Evolutionary conservation across 1,284 basidiomycete genomes (phyloP), one percentile per base, ranked within the genome.

Genomic region (Fomitopsis pinicola): DNA sequence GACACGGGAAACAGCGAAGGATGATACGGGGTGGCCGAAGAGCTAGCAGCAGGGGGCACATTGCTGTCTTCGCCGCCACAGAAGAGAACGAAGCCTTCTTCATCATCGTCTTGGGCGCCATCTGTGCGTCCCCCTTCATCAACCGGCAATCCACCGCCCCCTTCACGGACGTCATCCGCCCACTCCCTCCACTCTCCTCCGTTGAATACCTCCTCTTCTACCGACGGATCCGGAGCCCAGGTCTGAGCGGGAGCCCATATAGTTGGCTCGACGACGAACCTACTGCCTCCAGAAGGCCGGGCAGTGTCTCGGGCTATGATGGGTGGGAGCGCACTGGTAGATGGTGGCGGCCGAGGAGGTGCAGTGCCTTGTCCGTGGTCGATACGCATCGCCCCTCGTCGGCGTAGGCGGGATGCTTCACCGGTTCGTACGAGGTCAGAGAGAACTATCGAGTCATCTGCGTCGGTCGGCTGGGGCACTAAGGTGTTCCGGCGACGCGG

Each of bases 381-480:
- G 45, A 88, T 75, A 42, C 86, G 78, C 78, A 90, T 82, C 56
- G 88, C 88, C 26, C 88, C 88, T 66, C 88, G 75, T 60, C 88
- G 76, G n/a, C 89, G 80, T 42, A 91, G 73, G 7, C 89, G 78
- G 17, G 88, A 90, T 0, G 86, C 85, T 69, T 91, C 89, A 12
- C 84, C 88, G 1, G 85, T 84, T 56, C 83, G 80, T 8, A 90
- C 78, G 54, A 90, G 79, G 71, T 90, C 88, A 2, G 86, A 87
- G 59, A 91, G 80, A 26, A 88, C 80, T 59, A 91, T 85, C 33
- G 84, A 81, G 68, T 86, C 85, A 68, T 90, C 88, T 1, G 77
- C 80, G 64, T 88, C 84, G 42, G 71, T 72, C 33, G 73, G 66
- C 59, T 69, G 64, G 7, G 69, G 69, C 22, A 54, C 62, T 48